Evolutionary conservation across 139 green algal genomes (phyloP).

Genomic region (Auxenochlorella protothecoides): DNA sequence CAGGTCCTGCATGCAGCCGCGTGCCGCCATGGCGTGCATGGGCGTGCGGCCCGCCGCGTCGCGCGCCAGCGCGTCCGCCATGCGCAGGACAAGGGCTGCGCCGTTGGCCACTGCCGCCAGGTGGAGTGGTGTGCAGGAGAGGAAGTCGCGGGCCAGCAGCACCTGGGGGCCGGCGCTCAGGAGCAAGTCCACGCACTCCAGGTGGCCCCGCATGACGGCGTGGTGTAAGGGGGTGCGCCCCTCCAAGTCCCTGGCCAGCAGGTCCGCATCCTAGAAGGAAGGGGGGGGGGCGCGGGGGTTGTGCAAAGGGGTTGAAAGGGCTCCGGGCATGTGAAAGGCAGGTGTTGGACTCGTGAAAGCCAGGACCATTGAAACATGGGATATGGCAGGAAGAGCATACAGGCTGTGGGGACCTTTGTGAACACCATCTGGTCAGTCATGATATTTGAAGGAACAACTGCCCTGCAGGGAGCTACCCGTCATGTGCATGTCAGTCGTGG

Average conservation of each 20-base stretch:
- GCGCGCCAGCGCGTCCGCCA: constrained; percentile 39
- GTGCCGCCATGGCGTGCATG: constrained; percentile 40
- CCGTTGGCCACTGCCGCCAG: constrained; percentile 52
- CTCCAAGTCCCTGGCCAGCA: constrained; percentile 30
- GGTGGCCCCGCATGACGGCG: constrained; percentile 44
- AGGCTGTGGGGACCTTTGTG: too few relatives aligned
- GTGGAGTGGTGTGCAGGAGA: constrained; percentile 51
- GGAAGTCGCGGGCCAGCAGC: constrained; percentile 40
- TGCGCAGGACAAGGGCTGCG: constrained; percentile 36
- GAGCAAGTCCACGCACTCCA: constrained; percentile 30
- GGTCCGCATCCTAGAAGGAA: constrained; percentile 27
- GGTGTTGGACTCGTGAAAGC: too few relatives aligned
- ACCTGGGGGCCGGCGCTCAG: constrained; percentile 27
- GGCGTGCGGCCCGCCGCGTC: constrained; percentile 34
- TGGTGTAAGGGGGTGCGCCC: constrained; percentile 43
- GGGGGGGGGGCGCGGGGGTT: not conserved
- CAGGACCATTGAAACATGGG: too few relatives aligned
- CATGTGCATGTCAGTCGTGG: too few relatives aligned
- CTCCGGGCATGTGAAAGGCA: not conserved
- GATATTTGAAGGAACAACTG: too few relatives aligned
- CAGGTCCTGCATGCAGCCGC: constrained; percentile 55
- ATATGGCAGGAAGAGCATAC: too few relatives aligned
- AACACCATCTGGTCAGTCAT: too few relatives aligned
- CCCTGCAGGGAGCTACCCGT: too few relatives aligned
- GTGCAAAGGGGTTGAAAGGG: too few relatives aligned